Conservation (phyloP, 2,329 filamentous ascomycete genomes). For the Scleromitrula shiraiana region DNA sequence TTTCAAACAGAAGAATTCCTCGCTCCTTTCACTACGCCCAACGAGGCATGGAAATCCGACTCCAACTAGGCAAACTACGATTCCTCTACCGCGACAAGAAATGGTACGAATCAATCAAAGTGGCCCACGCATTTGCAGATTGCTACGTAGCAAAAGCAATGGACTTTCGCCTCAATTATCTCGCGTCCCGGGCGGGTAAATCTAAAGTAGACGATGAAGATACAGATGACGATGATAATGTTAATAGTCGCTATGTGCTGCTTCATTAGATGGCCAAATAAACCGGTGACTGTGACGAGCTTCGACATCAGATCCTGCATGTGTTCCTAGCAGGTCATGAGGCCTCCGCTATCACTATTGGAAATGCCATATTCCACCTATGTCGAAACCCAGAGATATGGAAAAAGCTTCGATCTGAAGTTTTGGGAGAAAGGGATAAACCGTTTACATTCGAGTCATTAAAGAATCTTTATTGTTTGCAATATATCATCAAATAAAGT, state of each 20-base stretch:
- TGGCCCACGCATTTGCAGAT: neutral
- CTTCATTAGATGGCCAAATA: neutral
- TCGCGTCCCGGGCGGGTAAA: neutral
- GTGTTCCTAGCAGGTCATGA: conserved; percentile 35
- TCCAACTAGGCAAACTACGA: neutral
- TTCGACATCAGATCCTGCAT: conserved; percentile 28
- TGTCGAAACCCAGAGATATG: conserved; percentile 24
- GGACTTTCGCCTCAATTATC: neutral
- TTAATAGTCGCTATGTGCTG: neutral
- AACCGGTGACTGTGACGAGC: conserved; percentile 33
- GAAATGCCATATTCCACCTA: conserved; percentile 26
- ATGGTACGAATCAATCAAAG: neutral
- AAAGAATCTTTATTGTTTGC: conserved; percentile 44
- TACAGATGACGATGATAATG: neutral
- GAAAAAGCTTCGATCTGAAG: conserved; percentile 24
- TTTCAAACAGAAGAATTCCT: neutral
- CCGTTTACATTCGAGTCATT: conserved; percentile 40
- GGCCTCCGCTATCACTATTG: conserved; percentile 32
- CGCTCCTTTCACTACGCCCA: neutral
- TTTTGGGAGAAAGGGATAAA: conserved; percentile 24
- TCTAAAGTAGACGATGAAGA: neutral
- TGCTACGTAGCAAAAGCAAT: neutral
- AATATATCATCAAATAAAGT: conserved; percentile 50
- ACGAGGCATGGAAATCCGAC: neutral
- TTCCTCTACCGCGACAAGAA: neutral